Base-by-base conservation (phyloP, 768 basidiomycete genomes). In the Holtermanniella nyarrowii region DNA sequence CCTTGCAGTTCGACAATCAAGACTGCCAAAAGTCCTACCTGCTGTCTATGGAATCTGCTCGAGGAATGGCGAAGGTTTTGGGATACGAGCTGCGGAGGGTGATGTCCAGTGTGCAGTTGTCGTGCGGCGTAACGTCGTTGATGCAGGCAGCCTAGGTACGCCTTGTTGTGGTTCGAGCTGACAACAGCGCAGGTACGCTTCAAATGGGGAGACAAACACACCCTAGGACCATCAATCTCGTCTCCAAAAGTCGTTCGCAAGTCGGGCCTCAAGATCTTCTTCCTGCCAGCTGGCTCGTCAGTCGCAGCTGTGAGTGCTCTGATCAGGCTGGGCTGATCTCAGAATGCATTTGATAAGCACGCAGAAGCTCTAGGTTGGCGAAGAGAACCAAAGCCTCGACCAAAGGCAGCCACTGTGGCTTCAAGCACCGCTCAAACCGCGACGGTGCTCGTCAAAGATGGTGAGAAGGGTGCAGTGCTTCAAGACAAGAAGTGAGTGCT, bases 221-320 rank as follows among this genome's bases (percentile, higher is more conserved):
- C 27, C 22, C 24, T 37, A 4, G 47, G 47, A 4, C 47, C 47
- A 4, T 26, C 47, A 14, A 48, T 48, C 22, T n/a, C 23, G 7
- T 48, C 47, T 7, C 47, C 47, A 5, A 14, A 18, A 14, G 24
- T 27, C 5, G 47, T 48, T 5, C 14, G 26, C 16, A 48, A 48
- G 27, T 27, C 47, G 13, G 54, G 20, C 12, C 20, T 50, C 14
- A 25, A 27, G 4, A 46, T 53, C 12, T 44, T 31, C 22, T 53
- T 40, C 20, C 37, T 56, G 1, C 55, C 55, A 4, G 18, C 43
- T 21, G 55, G 51, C 1, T 21, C 20, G 10, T 23, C 45, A 5
- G 24, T 56, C 42, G 45, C 50, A 4, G 50, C 55, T 22, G 55
- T 56, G 24, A 49, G 55, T 24, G 31, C n/a, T n/a, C n/a, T n/a